phyloP scores from a whole-genome alignment of 257 asterid species.

The Nicotiana attenuata region DNA sequence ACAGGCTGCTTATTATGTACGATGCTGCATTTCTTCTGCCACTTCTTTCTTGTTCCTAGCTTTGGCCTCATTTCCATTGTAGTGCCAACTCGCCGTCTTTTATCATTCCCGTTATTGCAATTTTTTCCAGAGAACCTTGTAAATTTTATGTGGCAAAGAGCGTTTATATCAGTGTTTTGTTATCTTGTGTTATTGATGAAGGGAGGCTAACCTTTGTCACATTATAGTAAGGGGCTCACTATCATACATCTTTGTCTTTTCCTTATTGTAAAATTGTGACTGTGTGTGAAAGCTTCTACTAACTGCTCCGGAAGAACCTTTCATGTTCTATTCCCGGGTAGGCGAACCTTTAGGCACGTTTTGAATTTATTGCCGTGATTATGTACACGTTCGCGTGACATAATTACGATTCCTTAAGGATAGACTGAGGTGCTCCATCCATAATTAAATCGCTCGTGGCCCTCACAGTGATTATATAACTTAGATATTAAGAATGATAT shows the following conservation, averaged over 20 bases:
- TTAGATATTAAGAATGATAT: no score
- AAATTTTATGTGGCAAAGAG: neutral
- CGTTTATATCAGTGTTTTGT: neutral
- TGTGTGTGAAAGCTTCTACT: neutral
- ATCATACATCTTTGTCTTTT: neutral
- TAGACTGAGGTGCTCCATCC: no score
- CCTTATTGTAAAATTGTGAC: neutral
- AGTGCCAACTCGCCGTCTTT: neutral
- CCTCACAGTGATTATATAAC: no score
- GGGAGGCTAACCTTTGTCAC: neutral
- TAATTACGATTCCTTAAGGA: no score
- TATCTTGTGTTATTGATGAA: neutral
- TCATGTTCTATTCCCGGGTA: neutral
- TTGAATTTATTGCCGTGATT: no score
- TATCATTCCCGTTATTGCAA: neutral
- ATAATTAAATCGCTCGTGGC: no score
- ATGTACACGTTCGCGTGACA: no score
- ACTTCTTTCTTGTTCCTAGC: neutral
- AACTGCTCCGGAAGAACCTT: neutral
- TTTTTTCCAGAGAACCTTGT: neutral
- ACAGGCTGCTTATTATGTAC: neutral
- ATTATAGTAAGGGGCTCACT: neutral
- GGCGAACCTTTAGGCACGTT: no score
- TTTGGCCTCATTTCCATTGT: neutral
- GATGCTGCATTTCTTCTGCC: neutral